Conservation (phyloP, 441 rosid species). For the Cnidoscolus chayamansa region DNA sequence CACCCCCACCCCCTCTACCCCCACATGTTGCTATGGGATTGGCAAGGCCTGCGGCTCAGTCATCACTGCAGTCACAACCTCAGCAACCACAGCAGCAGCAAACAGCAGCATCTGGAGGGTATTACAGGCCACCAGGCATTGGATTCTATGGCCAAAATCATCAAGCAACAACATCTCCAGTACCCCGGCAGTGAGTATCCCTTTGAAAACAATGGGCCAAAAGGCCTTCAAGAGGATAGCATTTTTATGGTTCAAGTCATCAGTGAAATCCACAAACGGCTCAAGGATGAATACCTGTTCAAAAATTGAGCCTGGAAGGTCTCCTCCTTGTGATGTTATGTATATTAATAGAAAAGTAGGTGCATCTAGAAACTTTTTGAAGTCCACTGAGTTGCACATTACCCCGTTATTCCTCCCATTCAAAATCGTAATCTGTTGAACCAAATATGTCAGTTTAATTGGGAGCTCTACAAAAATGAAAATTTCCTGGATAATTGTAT, state of each 20-base stretch:
- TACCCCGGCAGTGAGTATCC: conserved; percentile 48
- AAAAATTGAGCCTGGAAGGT: conserved; percentile 22
- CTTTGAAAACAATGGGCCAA: no score
- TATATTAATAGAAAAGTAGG: conserved; percentile 42
- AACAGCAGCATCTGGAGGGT: conserved; percentile 50
- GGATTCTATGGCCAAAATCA: conserved; percentile 68
- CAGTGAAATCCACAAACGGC: background rate
- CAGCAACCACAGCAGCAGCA: conserved; percentile 37
- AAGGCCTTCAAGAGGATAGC: background rate
- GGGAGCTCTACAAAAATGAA: background rate
- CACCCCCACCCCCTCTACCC: conserved; percentile 66
- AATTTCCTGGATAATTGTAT: conserved; percentile 23
- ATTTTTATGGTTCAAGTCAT: conserved; percentile 21
- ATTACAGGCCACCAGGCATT: conserved; percentile 60
- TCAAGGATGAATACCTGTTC: background rate
- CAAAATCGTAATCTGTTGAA: background rate
- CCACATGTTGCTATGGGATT: conserved; percentile 56
- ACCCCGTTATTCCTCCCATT: background rate
- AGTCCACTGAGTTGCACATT: conserved; percentile 10
- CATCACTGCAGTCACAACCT: conserved; percentile 38
- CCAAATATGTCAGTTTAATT: background rate
- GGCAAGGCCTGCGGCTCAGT: conserved; percentile 46
- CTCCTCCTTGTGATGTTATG: conserved; percentile 29
- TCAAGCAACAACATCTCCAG: conserved; percentile 47
- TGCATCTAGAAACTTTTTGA: conserved; percentile 17